These are phyloP conservation scores for Entoloma clypeatum DNA, from an alignment of 1,284 basidiomycete species.

Conservation along the genomic window DNA sequence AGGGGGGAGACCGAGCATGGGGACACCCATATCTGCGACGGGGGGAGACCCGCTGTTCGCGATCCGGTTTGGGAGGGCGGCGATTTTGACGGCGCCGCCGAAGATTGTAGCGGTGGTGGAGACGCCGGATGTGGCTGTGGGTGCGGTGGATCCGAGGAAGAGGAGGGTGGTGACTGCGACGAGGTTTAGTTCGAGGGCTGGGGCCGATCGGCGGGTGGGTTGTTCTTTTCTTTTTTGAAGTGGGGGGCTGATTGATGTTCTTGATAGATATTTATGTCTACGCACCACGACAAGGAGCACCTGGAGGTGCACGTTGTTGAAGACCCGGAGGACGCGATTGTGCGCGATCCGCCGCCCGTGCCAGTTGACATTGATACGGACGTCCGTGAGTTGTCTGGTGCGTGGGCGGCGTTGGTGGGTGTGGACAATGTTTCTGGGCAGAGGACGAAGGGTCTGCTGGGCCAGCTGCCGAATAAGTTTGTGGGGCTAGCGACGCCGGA, in stretches of 20 bases:
- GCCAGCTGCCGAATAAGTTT: slow-evolving; percentile 61
- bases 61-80: slow-evolving; percentile 59
- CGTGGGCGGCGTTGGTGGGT: slow-evolving; percentile 62
- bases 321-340: slow-evolving; percentile 19
- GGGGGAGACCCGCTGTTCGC: slow-evolving; percentile 42
- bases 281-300: slow-evolving; percentile 57
- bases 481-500: slow-evolving; percentile 72
- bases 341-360: slow-evolving; percentile 20
- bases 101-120: slow-evolving; percentile 76
- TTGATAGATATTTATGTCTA: slow-evolving; percentile 71
- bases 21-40: slow-evolving; percentile 36
- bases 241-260: slow-evolving; percentile 5
- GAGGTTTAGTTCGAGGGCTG: slow-evolving; percentile 75
- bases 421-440: slow-evolving; percentile 27
- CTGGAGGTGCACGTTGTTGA: slow-evolving; percentile 24
- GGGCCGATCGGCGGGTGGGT: slow-evolving; percentile 73
- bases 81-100: slow-evolving; percentile 73
- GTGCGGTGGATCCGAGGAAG: slow-evolving; percentile 78
- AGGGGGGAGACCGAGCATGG: too few relatives aligned
- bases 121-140: slow-evolving; percentile 79
- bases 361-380: slow-evolving; percentile 56
- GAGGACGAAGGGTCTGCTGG: slow-evolving; percentile 53
- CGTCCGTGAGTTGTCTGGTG: slow-evolving; percentile 59
- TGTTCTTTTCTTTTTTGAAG: not conserved
- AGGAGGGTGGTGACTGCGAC: slow-evolving; percentile 81